Evolutionary conservation across 306 rosid species (phyloP).

Genomic region (Parietaria judaica): DNA sequence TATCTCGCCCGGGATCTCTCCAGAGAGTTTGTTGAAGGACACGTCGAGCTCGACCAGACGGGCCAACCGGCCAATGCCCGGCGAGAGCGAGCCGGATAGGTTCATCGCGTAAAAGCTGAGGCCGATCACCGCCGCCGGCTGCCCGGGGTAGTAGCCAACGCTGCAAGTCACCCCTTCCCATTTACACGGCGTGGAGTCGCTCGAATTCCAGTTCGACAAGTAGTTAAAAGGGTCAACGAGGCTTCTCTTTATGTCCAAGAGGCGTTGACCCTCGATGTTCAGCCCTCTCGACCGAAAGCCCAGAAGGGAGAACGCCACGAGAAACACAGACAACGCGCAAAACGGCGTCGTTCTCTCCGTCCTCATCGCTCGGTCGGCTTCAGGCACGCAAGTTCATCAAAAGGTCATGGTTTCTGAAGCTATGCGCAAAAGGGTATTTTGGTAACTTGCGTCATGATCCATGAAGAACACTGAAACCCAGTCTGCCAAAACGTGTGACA

Average conservation of each 20-base stretch:
- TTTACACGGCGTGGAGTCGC: slow-evolving; percentile 67
- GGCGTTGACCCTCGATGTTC: slow-evolving; percentile 51
- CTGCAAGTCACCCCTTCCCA: slow-evolving; percentile 66
- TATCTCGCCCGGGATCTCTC: slow-evolving; percentile 50
- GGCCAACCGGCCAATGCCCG: slow-evolving; percentile 46
- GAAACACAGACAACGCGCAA: slow-evolving; percentile 1
- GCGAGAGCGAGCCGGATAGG: slow-evolving; percentile 62
- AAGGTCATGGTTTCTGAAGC: no score
- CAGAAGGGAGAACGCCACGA: slow-evolving; percentile 13
- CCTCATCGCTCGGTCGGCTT: neutral
- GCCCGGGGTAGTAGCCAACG: slow-evolving; percentile 22
- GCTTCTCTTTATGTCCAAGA: slow-evolving; percentile 47
- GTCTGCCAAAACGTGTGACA: neutral
- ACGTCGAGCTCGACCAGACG: slow-evolving; percentile 46
- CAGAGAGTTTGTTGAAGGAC: slow-evolving; percentile 39
- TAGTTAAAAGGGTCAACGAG: slow-evolving; percentile 30
- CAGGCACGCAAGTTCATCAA: no score
- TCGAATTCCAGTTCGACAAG: slow-evolving; percentile 48
- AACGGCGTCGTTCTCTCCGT: slow-evolving; percentile 14
- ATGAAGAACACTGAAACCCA: no score
- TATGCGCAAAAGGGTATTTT: no score
- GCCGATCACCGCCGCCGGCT: slow-evolving; percentile 33
- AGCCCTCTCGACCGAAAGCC: slow-evolving; percentile 21
- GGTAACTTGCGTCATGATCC: no score
- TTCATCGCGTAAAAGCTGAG: slow-evolving; percentile 47